Conservation (phyloP, 2,329 filamentous ascomycete species). For the Lasiodiplodia hormozganensis region DNA sequence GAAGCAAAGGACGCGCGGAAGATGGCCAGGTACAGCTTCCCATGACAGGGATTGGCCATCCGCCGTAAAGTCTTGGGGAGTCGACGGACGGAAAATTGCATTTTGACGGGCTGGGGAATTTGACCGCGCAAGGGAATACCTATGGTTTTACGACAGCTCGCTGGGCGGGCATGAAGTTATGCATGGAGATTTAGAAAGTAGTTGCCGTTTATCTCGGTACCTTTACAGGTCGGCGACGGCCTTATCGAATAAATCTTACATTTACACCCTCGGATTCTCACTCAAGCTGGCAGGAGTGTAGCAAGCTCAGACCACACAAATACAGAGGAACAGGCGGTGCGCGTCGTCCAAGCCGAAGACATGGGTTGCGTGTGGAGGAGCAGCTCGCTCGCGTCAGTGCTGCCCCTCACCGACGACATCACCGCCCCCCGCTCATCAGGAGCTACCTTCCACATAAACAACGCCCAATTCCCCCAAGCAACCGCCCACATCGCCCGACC, state of each 20-base stretch:
- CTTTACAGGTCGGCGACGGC: neutral
- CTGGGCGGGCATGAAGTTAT: constrained; percentile 14
- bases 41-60: neutral
- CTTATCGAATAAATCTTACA: neutral
- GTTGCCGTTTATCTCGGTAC: neutral
- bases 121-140: neutral
- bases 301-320: neutral
- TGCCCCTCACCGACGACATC: constrained; percentile 26
- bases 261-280: neutral
- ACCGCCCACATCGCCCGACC: neutral
- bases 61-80: neutral
- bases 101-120: neutral
- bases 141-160: neutral
- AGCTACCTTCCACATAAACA: constrained; percentile 27
- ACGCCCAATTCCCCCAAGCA: constrained; percentile 1
- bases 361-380: constrained; percentile 5
- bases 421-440: constrained; percentile 24
- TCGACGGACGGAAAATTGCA: neutral
- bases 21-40: constrained; percentile 21
- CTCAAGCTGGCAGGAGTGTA: neutral
- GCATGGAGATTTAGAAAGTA: constrained; percentile 10
- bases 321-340: neutral
- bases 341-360: neutral
- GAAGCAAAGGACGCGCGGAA: constrained; percentile 18
- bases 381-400: constrained; percentile 5